Base-by-base conservation (phyloP, 2,329 filamentous ascomycete species). In the Beauveria australis region DNA sequence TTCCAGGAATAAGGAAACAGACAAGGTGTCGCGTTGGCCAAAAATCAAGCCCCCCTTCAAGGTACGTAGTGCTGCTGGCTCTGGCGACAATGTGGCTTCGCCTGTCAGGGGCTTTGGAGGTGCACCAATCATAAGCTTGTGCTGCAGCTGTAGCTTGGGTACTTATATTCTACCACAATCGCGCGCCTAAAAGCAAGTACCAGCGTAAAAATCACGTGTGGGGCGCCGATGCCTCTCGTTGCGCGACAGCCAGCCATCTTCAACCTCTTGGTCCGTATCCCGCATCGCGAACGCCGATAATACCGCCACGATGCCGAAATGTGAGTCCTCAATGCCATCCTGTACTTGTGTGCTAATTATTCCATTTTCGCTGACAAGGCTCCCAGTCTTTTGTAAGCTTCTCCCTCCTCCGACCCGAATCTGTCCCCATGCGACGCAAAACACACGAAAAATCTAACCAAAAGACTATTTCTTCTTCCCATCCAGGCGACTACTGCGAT, bases 401-500 rank as follows among this genome's bases (percentile, higher is more conserved):
- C 64, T 60, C 63, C 60, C 51, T 24, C 41, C 51, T 22, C 30
- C 37, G 30, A 28, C 16, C 22, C 46, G 47, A 48, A 24, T 49
- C 24, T 49, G 12, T 24, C 33, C 49, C 22, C 37, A 43, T 44
- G 24, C 53, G 41, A 49, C 26, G 7, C 10, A n/a, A 19, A 26
- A 10, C 47, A 10, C 47, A 49, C 28, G 37, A 54, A 24, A 47
- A 47, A 47, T 12, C 53, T 48, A 43, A 56, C 41, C 46, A 56
- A 46, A 55, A 24, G 28, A 60, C 44, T 61, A 40, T 54, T 54
- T 44, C 59, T 59, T 44, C 61, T 54, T 44, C 59, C n/a, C 46
- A 24, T 52, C 24, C 63, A 62, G 76, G 92, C 82, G 94, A 99
- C 76, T 99, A 99, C 78, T 99, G 94, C 84, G 94, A 99, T 89